Percentiles rank a stretch among this genome's conserved stretches.
Evolutionary conservation across 2,329 filamentous ascomycete genomes (phyloP).

Genomic region (Colletotrichum sublineola): DNA sequence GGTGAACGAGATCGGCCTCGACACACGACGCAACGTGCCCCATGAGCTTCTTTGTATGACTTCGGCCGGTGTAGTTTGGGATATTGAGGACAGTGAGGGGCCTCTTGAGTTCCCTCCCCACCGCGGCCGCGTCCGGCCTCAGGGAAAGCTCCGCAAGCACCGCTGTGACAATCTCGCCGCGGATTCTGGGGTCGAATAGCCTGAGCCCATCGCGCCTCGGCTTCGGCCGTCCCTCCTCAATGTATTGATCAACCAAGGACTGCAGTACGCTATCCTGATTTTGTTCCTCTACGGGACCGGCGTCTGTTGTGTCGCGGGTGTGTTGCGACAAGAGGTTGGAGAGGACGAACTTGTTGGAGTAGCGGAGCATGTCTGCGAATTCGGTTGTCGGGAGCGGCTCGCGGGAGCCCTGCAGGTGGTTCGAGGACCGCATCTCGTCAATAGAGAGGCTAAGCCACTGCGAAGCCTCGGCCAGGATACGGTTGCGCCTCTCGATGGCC

Average conservation of each 20-base stretch:
- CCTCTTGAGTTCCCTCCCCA: slow-evolving; percentile 46
- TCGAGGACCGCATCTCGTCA: slow-evolving; percentile 39
- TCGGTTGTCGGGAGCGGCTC: slow-evolving; percentile 39
- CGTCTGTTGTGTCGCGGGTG: slow-evolving; percentile 20
- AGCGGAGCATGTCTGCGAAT: slow-evolving; percentile 41
- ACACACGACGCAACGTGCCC: slow-evolving; percentile 72
- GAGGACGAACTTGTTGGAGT: slow-evolving; percentile 35
- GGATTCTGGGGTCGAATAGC: slow-evolving; percentile 36
- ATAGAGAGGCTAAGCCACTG: slow-evolving; percentile 40
- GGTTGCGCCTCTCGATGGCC: slow-evolving; percentile 32
- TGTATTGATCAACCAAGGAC: slow-evolving; percentile 38
- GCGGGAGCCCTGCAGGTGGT: slow-evolving; percentile 22
- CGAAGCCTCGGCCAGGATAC: slow-evolving; percentile 37
- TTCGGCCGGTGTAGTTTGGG: slow-evolving; percentile 50
- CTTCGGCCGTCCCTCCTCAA: slow-evolving; percentile 35
- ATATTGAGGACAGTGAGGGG: slow-evolving; percentile 54
- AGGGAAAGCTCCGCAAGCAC: slow-evolving; percentile 50
- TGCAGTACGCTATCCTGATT: slow-evolving; percentile 18
- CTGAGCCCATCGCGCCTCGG: slow-evolving; percentile 26
- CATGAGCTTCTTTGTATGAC: slow-evolving; percentile 59
- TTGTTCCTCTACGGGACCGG: slow-evolving; percentile 14
- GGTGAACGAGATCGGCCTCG: slow-evolving; percentile 74
- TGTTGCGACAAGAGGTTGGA: slow-evolving; percentile 38
- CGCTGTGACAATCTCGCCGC: slow-evolving; percentile 50
- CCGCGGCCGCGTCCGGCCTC: slow-evolving; percentile 41